phyloP scores from a whole-genome alignment of 176 grass and related monocot species.

The Oropetium thomaeum region DNA sequence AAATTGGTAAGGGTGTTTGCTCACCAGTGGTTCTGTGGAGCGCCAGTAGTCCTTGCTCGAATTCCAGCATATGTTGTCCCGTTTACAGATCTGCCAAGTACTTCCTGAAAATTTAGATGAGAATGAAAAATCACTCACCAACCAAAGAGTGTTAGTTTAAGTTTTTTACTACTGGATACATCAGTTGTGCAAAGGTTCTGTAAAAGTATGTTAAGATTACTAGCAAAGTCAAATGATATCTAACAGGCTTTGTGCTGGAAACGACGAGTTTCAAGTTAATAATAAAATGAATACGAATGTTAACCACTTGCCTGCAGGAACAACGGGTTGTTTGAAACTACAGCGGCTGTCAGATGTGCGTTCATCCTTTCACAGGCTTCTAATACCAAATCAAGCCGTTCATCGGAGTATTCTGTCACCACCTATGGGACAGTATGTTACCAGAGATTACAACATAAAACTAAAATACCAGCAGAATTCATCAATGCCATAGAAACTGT shows the following conservation, averaged over 20 bases:
- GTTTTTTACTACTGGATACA: neutral
- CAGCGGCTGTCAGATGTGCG: constrained; percentile 86
- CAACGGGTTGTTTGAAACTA: constrained; percentile 87
- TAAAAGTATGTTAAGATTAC: neutral
- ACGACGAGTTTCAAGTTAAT: neutral
- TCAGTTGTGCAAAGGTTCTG: neutral
- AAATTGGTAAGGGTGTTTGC: neutral
- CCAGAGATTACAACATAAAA: neutral
- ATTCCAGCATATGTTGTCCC: constrained; percentile 95
- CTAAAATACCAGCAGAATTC: neutral
- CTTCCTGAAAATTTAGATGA: constrained; percentile 52
- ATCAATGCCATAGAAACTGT: neutral
- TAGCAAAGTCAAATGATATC: neutral
- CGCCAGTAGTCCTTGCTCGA: constrained; percentile 92
- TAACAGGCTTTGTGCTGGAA: neutral
- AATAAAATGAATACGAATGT: neutral
- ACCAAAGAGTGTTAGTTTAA: neutral
- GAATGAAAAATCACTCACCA: neutral
- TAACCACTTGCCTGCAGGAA: constrained; percentile 72
- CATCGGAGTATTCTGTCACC: constrained; percentile 71
- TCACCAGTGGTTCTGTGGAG: constrained; percentile 98
- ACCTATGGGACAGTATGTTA: constrained; percentile 44
- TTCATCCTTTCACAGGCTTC: constrained; percentile 88
- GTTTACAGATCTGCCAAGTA: constrained; percentile 82
- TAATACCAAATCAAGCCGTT: constrained; percentile 71